Evolutionary conservation across 352 stramenopile genomes (phyloP).

Genomic region (Pythium coloratum): DNA sequence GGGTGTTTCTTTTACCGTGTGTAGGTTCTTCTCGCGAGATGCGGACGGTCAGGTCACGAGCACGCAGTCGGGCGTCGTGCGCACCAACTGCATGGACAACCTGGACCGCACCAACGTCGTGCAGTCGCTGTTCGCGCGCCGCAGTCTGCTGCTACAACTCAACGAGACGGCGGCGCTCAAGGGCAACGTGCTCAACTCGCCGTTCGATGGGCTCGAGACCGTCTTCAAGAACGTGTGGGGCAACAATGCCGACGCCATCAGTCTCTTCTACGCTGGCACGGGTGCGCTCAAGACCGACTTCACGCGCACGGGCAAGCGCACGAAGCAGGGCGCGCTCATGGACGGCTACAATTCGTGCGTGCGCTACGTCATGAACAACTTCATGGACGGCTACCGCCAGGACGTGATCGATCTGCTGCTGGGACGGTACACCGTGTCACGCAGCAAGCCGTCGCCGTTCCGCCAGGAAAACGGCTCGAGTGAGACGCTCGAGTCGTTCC

Average conservation of each 20-base stretch:
- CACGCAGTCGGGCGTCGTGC: constrained; percentile 89
- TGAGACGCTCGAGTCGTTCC: constrained; percentile 59
- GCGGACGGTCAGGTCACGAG: constrained; percentile 41
- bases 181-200: constrained; percentile 59
- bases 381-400: constrained; percentile 90
- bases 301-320: constrained; percentile 93
- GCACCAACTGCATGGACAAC: constrained; percentile 98
- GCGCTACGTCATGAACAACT: constrained; percentile 96
- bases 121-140: constrained; percentile 91
- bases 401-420: constrained; percentile 92
- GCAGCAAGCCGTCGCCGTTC: constrained; percentile 74
- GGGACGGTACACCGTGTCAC: constrained; percentile 64
- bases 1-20: background rate
- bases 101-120: constrained; percentile 97
- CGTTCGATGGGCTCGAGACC: constrained; percentile 55
- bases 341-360: constrained; percentile 94
- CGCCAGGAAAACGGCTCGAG: constrained; percentile 18
- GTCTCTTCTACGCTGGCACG: constrained; percentile 92
- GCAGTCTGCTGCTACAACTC: constrained; percentile 76
- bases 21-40: constrained; percentile 56
- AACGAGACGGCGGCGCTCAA: constrained; percentile 37
- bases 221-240: constrained; percentile 91
- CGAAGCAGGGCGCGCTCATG: constrained; percentile 84
- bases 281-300: constrained; percentile 95
- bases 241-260: constrained; percentile 96